Percentiles rank a stretch among this genome's conserved stretches.
Evolutionary conservation across 306 rosid genomes (phyloP).

Genomic region (Vigna reflexopilosa): DNA sequence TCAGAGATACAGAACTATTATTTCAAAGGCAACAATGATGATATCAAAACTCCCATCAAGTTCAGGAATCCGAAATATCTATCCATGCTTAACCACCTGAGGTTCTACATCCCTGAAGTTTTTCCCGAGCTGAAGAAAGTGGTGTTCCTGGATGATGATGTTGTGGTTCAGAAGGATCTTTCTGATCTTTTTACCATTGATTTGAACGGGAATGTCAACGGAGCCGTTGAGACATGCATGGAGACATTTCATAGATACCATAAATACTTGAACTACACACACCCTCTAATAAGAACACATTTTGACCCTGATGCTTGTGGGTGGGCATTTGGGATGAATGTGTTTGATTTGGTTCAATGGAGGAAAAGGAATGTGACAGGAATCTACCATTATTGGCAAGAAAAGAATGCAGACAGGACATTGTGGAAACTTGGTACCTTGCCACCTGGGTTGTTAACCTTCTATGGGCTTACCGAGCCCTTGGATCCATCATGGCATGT

Average conservation of each 20-base stretch:
- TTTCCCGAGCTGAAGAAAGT: slow-evolving; percentile 75
- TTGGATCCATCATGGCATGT: slow-evolving; percentile 74
- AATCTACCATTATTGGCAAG: slow-evolving; percentile 83
- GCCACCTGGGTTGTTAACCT: slow-evolving; percentile 78
- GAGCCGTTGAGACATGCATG: slow-evolving; percentile 88
- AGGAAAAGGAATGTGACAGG: slow-evolving; percentile 79
- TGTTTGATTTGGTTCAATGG: slow-evolving; percentile 84
- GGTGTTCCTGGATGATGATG: slow-evolving; percentile 77
- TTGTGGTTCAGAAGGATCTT: slow-evolving; percentile 79
- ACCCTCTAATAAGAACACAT: slow-evolving; percentile 72
- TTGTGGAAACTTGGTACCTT: slow-evolving; percentile 87
- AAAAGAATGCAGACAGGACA: slow-evolving; percentile 72
- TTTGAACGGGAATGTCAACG: slow-evolving; percentile 73
- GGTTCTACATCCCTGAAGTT: slow-evolving; percentile 83
- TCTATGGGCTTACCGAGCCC: slow-evolving; percentile 78
- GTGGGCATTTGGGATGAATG: slow-evolving; percentile 87
- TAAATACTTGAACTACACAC: slow-evolving; percentile 73
- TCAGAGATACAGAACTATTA: slow-evolving; percentile 78
- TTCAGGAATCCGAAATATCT: slow-evolving; percentile 82
- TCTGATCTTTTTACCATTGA: slow-evolving; percentile 65
- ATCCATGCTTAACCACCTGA: slow-evolving; percentile 83
- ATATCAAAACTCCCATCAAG: slow-evolving; percentile 72
- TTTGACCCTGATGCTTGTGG: slow-evolving; percentile 89
- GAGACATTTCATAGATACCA: slow-evolving; percentile 86
- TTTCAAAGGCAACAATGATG: slow-evolving; percentile 64